A percentile compares a stretch with the other conserved stretches of the same genome.
Conservation (phyloP, 148 eudicot species). For the Diospyros kaki region DNA sequence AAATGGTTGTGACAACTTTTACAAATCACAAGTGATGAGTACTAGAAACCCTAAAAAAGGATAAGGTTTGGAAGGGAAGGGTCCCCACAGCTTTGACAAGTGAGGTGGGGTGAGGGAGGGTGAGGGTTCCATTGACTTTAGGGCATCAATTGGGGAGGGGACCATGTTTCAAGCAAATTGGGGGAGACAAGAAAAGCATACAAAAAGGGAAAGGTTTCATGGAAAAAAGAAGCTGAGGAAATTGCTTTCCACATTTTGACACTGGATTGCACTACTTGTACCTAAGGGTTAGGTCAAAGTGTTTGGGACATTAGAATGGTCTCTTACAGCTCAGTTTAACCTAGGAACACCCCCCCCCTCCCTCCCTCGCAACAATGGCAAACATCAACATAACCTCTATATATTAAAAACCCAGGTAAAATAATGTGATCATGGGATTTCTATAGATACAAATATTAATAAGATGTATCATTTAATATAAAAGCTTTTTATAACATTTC, state of each 20-base stretch:
- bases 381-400: too few relatives aligned
- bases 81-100: constrained; percentile 2
- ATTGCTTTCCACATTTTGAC: not conserved
- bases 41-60: not conserved
- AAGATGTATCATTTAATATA: too few relatives aligned
- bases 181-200: not conserved
- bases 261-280: not conserved
- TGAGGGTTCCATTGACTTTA: not conserved
- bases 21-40: too few relatives aligned
- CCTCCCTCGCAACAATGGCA: too few relatives aligned
- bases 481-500: too few relatives aligned
- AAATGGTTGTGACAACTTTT: too few relatives aligned
- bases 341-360: too few relatives aligned
- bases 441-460: too few relatives aligned
- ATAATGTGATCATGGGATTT: too few relatives aligned
- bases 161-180: not conserved
- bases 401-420: too few relatives aligned
- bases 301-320: too few relatives aligned
- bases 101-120: constrained; percentile 2
- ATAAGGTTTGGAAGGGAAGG: not conserved
- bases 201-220: not conserved
- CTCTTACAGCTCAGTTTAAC: too few relatives aligned
- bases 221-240: not conserved
- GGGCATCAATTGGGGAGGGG: not conserved
- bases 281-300: not conserved